Base-by-base conservation (phyloP, 345 rosid genomes). In the Camelina hispida region DNA sequence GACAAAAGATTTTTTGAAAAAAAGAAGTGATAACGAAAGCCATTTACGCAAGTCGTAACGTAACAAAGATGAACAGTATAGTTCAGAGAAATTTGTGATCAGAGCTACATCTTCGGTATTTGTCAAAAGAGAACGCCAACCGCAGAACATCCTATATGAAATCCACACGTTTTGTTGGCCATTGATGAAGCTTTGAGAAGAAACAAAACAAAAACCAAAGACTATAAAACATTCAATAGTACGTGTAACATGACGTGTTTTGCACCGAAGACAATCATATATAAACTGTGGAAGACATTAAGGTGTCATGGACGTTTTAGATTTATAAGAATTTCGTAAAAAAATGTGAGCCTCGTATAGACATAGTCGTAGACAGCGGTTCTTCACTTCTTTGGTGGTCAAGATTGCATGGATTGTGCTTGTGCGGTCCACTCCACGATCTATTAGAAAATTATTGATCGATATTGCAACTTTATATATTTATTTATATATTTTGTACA, bases 341-440 rank as follows among this genome's bases (percentile, higher is more conserved):
- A 23, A 23, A 48, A 16, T 74, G 52, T 59, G 72, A 68, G 66
- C 73, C 78, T 66, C 68, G 60, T 38, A 28, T 28, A 25, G 28
- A 28, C 30, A 28, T 0, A 58, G 44, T 58, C 61, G 61, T 66
- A 37, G 34, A 59, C 72, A 75, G 73, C 62, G 54, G 23, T 14
- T 59, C n/a, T n/a, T n/a, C n/a, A n/a, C n/a, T n/a, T n/a, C 18
- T 67, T 67, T 9, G 78, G 68, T 75, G 55, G 73, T 59, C 5
- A 22, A 48, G 12, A 12, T 17, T 66, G 78, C 78, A 75, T 75
- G 52, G 72, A 37, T 59, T 67, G 54, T 57, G 67, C 73, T 59
- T 67, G 54, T 57, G 67, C 73, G 61, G 78, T 75, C 78, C 78
- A 75, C 55, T 59, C 54, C 73, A 67, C 68, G 30, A 66, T 58